phyloP scores from a whole-genome alignment of 2,329 filamentous ascomycete genomes.

The Phaeosphaeriaceae sp. region DNA sequence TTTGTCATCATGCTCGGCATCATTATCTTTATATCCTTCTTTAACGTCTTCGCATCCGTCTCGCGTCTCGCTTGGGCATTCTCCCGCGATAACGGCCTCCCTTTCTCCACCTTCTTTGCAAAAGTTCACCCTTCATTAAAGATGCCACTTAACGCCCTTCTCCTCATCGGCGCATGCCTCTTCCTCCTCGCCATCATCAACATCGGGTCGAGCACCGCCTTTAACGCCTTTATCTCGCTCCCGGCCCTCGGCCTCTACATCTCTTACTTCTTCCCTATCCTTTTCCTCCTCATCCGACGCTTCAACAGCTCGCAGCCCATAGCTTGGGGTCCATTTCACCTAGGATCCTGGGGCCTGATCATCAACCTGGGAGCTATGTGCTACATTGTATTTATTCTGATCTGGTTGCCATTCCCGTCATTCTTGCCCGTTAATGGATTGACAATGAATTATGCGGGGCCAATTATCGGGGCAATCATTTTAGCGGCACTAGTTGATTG shows the following conservation, averaged over 20 bases:
- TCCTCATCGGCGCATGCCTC: too few species aligned
- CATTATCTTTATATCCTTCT: constrained; percentile 43
- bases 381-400: constrained; percentile 31
- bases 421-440: constrained; percentile 21
- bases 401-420: constrained; percentile 37
- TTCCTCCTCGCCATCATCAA: too few species aligned
- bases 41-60: constrained; percentile 54
- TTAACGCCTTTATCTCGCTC: too few species aligned
- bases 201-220: too few species aligned
- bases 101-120: constrained; percentile 37
- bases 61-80: constrained; percentile 58
- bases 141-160: not conserved
- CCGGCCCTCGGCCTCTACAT: too few species aligned
- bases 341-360: constrained; percentile 32
- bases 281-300: too few species aligned
- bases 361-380: too few species aligned
- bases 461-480: constrained; percentile 29
- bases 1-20: constrained; percentile 36
- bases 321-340: too few species aligned
- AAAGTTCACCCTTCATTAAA: constrained; percentile 28
- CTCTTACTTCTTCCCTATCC: too few species aligned
- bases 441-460: constrained; percentile 39
- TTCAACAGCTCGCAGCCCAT: too few species aligned
- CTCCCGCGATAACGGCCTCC: constrained; percentile 52
- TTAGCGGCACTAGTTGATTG: constrained; percentile 30